Percentiles rank a stretch among this genome's conserved stretches.
phyloP scores from a whole-genome alignment of 768 basidiomycete species.

The Phlebiopsis gigantea region DNA sequence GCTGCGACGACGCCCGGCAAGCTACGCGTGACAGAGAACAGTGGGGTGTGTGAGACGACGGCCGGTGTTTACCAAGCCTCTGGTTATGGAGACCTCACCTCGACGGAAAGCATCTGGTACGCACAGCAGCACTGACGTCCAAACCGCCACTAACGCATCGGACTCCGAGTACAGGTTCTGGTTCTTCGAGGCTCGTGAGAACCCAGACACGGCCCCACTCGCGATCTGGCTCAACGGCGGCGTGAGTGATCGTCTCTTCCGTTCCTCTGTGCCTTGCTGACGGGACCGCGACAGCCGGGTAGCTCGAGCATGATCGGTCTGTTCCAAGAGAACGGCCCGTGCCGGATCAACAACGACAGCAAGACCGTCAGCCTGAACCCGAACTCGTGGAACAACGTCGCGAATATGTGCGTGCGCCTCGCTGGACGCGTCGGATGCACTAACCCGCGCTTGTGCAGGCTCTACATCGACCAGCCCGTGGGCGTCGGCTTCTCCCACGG shows the following conservation, averaged over 20 bases:
- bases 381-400: conserved; percentile 49
- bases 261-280: neutral
- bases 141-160: neutral
- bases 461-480: conserved; percentile 62
- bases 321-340: conserved; percentile 35
- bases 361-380: conserved; percentile 42
- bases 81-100: conserved; percentile 57
- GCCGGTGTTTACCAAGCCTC: conserved; percentile 57
- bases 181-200: conserved; percentile 63
- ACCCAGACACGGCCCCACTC: conserved; percentile 56
- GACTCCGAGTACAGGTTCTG: conserved; percentile 45
- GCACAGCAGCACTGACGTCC: conserved; percentile 1
- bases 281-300: conserved; percentile 25
- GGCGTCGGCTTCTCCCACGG: conserved; percentile 63
- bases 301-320: conserved; percentile 33
- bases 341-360: conserved; percentile 46
- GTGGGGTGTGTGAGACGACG: conserved; percentile 61
- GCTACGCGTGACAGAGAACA: conserved; percentile 54
- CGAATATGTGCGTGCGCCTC: conserved; percentile 30
- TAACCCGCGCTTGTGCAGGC: conserved; percentile 14
- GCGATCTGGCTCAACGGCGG: conserved; percentile 63
- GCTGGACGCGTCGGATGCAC: neutral
- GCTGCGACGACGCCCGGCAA: conserved; percentile 35
- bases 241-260: conserved; percentile 18
- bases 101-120: conserved; percentile 55